A percentile compares a stretch with the other conserved stretches of the same genome.
These are phyloP conservation scores for Leccinum subspadiceum DNA, from an alignment of 1,284 basidiomycete species.

Conservation along the genomic window DNA sequence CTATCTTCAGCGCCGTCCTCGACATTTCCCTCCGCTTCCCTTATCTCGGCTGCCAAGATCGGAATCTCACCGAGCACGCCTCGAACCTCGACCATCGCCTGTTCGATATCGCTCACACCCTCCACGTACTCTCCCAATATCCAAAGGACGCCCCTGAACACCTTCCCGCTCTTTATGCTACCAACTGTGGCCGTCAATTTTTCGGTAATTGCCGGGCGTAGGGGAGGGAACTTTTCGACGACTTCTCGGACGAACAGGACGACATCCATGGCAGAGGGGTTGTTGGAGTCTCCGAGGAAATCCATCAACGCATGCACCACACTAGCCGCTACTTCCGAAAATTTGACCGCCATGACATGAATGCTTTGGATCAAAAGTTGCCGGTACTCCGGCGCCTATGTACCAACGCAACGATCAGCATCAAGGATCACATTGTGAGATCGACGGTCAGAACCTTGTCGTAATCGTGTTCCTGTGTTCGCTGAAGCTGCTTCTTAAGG, in stretches of 20 bases:
- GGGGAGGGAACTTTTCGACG: constrained; percentile 94
- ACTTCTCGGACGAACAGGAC: constrained; percentile 97
- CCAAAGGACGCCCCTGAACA: constrained; percentile 96
- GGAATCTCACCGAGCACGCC: constrained; percentile 95
- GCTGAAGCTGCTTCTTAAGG: constrained; percentile 97
- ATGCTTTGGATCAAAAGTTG: constrained; percentile 98
- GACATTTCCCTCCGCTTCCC: constrained; percentile 59
- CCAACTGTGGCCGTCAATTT: constrained; percentile 83
- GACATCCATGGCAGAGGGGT: constrained; percentile 93
- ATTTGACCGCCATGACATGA: constrained; percentile 94
- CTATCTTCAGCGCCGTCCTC: constrained; percentile 41
- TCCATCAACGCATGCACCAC: constrained; percentile 98
- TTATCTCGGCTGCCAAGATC: constrained; percentile 88
- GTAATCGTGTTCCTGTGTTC: constrained; percentile 83
- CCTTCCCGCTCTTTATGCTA: constrained; percentile 96
- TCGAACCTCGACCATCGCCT: constrained; percentile 79
- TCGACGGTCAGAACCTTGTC: constrained; percentile 60
- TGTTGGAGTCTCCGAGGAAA: constrained; percentile 95
- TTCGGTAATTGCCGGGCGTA: constrained; percentile 83
- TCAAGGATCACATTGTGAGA: background rate
- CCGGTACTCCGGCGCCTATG: constrained; percentile 87
- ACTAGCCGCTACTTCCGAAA: constrained; percentile 96
- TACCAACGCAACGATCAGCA: background rate
- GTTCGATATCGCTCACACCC: constrained; percentile 62
- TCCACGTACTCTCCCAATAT: constrained; percentile 96